Evolutionary conservation across 1,284 basidiomycete species (phyloP).

Genomic region (Ceratobasidium sp.): DNA sequence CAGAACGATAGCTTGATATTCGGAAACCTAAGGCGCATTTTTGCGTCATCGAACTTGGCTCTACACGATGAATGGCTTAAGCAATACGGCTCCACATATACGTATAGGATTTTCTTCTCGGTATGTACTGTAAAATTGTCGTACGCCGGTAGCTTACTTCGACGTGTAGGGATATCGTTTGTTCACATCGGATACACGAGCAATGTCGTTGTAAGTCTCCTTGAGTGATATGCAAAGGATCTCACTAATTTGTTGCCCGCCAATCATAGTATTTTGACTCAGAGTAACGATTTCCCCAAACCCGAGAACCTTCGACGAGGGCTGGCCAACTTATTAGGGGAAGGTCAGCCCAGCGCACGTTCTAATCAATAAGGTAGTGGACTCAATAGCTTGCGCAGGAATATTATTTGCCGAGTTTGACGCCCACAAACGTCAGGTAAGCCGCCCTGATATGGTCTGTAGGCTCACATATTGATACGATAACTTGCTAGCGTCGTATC

Average conservation of each 20-base stretch:
- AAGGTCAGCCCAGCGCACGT: not conserved
- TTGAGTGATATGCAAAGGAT: not conserved
- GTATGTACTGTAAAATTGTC: conserved; percentile 26
- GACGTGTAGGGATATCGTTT: not conserved
- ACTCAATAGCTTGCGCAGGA: not conserved
- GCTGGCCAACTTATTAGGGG: conserved; percentile 9
- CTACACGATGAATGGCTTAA: conserved; percentile 65
- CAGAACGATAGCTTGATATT: conserved; percentile 61
- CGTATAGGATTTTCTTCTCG: conserved; percentile 43
- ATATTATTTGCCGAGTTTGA: conserved; percentile 42
- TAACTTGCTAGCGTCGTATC: conserved; percentile 27
- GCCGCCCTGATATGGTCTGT: not conserved
- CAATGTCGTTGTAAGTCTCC: conserved; percentile 14
- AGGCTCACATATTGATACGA: not conserved
- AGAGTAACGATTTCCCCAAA: conserved; percentile 1
- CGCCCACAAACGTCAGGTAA: conserved; percentile 44
- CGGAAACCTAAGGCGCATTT: conserved; percentile 64
- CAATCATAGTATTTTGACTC: not conserved
- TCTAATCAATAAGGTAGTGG: not conserved
- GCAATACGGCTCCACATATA: conserved; percentile 59
- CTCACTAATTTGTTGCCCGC: not conserved
- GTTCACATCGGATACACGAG: conserved; percentile 17
- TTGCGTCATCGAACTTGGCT: conserved; percentile 55
- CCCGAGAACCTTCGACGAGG: not conserved
- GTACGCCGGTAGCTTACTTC: not conserved